phyloP scores from a whole-genome alignment of 2,329 filamentous ascomycete species.

The Aspergillus novofumigatus region DNA sequence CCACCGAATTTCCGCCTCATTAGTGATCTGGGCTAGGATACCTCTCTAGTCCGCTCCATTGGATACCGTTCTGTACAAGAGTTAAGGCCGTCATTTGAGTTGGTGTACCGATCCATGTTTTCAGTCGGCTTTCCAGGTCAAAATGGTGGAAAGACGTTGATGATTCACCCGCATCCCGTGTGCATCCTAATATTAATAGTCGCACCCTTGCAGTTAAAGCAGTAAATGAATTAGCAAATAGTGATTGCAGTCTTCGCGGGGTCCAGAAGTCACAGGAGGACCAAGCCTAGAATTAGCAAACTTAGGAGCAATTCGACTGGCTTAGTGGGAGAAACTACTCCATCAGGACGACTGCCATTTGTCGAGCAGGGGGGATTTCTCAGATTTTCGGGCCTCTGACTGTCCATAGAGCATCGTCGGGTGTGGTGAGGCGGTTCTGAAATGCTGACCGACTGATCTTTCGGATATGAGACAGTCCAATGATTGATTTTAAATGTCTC shows the following conservation, averaged over 20 bases:
- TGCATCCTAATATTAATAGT: background rate
- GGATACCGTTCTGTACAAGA: constrained; percentile 1
- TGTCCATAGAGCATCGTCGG: constrained; percentile 10
- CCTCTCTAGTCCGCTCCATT: background rate
- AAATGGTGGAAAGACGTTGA: background rate
- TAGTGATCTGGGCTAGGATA: background rate
- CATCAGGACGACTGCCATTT: constrained; percentile 14
- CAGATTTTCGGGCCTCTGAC: background rate
- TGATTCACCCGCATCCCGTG: background rate
- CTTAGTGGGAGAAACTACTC: constrained; percentile 4
- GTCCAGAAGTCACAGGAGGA: background rate
- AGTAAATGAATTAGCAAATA: background rate
- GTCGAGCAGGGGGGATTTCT: constrained; percentile 1
- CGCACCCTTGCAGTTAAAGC: background rate
- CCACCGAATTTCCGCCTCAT: constrained; percentile 10
- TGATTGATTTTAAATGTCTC: background rate
- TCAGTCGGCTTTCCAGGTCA: background rate
- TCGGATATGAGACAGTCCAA: background rate
- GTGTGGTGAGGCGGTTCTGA: constrained; percentile 18
- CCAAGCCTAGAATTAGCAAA: background rate
- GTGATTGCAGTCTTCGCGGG: background rate
- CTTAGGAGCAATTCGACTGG: background rate
- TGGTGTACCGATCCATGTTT: background rate
- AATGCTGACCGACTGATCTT: constrained; percentile 7
- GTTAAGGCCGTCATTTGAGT: background rate